These are phyloP conservation scores for Uncinocarpus reesii DNA, from an alignment of 2,329 filamentous ascomycete genomes.

Conservation along the genomic window DNA sequence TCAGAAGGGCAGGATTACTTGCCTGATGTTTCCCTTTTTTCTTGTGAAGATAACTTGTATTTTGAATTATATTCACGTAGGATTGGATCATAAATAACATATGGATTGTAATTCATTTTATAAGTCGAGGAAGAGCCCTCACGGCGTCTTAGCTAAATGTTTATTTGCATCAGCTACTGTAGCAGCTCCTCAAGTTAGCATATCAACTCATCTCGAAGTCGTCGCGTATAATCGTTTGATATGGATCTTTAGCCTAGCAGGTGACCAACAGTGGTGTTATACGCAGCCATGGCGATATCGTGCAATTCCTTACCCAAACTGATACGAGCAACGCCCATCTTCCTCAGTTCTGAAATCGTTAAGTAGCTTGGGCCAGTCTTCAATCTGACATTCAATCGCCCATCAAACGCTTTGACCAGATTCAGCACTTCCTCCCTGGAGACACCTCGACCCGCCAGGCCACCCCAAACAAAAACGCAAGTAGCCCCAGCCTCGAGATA, in stretches of 20 bases:
- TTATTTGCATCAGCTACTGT: too few relatives aligned
- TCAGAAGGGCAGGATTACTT: neutral
- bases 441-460: constrained; percentile 30
- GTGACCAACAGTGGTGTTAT: constrained; percentile 4
- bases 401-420: constrained; percentile 39
- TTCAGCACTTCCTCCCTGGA: constrained; percentile 36
- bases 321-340: constrained; percentile 13
- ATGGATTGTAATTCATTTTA: too few relatives aligned
- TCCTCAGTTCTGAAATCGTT: constrained; percentile 12
- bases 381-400: constrained; percentile 26
- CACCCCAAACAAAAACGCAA: constrained; percentile 49
- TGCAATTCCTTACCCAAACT: constrained; percentile 13
- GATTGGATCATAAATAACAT: too few relatives aligned
- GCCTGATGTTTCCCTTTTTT: neutral
- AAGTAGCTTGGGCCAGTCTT: constrained; percentile 13
- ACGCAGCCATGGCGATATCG: constrained; percentile 15
- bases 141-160: too few relatives aligned
- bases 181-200: too few relatives aligned
- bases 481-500: constrained; percentile 47
- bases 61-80: too few relatives aligned
- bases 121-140: too few relatives aligned
- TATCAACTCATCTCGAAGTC: too few relatives aligned
- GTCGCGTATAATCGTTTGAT: too few relatives aligned
- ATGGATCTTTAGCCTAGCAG: neutral
- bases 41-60: neutral